These are phyloP conservation scores for Microascus cirrosus DNA, from an alignment of 2,329 filamentous ascomycete genomes.

Conservation along the genomic window DNA sequence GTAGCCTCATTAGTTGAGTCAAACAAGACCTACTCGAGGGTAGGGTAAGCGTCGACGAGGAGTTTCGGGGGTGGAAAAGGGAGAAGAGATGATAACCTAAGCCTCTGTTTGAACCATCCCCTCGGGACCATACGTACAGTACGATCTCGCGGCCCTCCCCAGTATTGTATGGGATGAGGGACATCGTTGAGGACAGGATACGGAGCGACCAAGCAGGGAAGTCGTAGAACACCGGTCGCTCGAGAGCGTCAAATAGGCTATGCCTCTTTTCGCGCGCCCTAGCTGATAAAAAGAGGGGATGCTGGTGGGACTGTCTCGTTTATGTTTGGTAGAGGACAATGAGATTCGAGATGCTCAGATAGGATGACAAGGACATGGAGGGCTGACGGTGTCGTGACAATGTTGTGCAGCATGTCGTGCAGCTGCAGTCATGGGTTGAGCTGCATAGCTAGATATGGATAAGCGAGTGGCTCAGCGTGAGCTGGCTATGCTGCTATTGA, in stretches of 20 bases:
- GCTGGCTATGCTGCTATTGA: too few relatives aligned
- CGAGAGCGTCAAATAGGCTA: neutral
- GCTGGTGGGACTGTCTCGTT: neutral
- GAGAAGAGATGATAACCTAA: neutral
- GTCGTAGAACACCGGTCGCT: neutral
- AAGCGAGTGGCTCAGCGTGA: too few relatives aligned
- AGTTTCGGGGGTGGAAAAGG: neutral
- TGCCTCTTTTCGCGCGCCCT: neutral
- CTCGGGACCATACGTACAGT: constrained; percentile 46
- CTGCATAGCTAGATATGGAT: neutral
- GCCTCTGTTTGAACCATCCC: neutral
- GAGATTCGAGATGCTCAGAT: neutral
- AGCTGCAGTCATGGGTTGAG: neutral
- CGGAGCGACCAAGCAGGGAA: neutral
- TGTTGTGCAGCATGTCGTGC: neutral
- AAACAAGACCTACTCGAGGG: neutral
- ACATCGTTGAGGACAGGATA: constrained; percentile 32
- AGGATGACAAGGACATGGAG: neutral
- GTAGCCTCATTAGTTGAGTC: neutral
- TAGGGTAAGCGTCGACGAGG: neutral
- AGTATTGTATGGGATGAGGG: constrained; percentile 65
- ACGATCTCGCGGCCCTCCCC: constrained; percentile 69
- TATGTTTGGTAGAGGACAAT: neutral
- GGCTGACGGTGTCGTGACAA: neutral
- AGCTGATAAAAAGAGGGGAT: neutral